phyloP scores from a whole-genome alignment of 140 eudicot genomes.

The Erigeron philadelphicus region DNA sequence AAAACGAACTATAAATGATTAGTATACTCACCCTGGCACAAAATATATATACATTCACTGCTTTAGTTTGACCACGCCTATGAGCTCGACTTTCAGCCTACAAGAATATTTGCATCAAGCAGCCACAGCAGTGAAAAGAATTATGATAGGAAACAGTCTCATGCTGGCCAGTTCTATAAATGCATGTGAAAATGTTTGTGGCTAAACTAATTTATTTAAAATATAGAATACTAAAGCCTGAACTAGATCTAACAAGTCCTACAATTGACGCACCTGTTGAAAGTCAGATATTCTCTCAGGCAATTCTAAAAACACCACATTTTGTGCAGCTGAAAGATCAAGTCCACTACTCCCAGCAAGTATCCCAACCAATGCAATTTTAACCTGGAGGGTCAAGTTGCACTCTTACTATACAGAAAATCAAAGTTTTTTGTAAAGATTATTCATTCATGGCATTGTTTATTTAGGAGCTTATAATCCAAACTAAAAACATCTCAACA shows the following conservation, averaged over 20 bases:
- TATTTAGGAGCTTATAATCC: neutral
- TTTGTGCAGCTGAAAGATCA: conserved; percentile 71
- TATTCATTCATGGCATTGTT: neutral
- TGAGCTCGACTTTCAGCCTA: conserved; percentile 98
- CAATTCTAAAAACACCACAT: conserved; percentile 88
- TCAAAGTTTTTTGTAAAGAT: conserved; percentile 1
- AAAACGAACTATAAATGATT: conserved; percentile 18
- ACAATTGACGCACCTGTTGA: conserved; percentile 53
- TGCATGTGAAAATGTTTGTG: neutral
- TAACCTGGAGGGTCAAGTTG: conserved; percentile 49
- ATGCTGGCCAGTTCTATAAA: neutral
- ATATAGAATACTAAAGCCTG: neutral
- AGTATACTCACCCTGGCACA: conserved; percentile 68
- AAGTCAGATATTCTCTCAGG: conserved; percentile 60
- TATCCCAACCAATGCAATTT: conserved; percentile 84
- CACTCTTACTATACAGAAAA: neutral
- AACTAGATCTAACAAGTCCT: neutral
- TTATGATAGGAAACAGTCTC: conserved; percentile 16
- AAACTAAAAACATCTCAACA: neutral
- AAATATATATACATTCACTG: conserved; percentile 79
- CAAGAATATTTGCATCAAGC: conserved; percentile 25
- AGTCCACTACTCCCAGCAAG: conserved; percentile 90
- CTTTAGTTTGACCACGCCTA: conserved; percentile 85
- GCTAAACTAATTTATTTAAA: neutral
- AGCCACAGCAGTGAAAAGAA: conserved; percentile 5